Evolutionary conservation across 2,329 filamentous ascomycete species (phyloP).

Genomic region (Penicillium sp.): DNA sequence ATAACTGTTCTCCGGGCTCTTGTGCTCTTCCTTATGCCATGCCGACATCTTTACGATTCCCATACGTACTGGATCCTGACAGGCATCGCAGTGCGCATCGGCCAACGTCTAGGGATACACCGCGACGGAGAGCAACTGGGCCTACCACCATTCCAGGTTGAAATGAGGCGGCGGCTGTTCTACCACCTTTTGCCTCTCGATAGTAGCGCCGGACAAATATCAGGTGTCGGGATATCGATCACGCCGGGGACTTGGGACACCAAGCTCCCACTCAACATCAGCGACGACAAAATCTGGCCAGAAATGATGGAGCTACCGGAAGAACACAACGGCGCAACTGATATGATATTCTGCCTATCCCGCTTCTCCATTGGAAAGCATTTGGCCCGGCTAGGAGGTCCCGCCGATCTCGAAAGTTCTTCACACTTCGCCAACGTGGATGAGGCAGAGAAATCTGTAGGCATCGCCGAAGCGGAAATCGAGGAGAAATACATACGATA

Average conservation of each 20-base stretch:
- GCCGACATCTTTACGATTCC: too few species aligned
- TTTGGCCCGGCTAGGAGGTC: too few species aligned
- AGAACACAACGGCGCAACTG: slow-evolving; percentile 48
- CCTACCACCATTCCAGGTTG: slow-evolving; percentile 53
- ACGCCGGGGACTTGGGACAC: slow-evolving; percentile 28
- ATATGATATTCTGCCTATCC: slow-evolving; percentile 44
- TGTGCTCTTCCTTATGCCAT: too few species aligned
- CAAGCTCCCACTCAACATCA: slow-evolving; percentile 47
- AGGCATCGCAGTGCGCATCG: slow-evolving; percentile 51
- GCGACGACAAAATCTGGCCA: slow-evolving; percentile 43
- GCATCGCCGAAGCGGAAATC: too few species aligned
- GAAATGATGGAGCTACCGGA: slow-evolving; percentile 47
- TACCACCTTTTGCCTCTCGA: slow-evolving; percentile 33
- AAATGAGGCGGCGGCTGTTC: slow-evolving; percentile 39
- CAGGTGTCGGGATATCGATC: slow-evolving; percentile 28
- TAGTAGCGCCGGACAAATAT: slow-evolving; percentile 33
- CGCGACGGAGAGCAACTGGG: slow-evolving; percentile 52
- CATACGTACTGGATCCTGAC: slow-evolving; percentile 48
- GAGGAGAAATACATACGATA: too few species aligned
- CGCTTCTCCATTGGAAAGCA: too few species aligned
- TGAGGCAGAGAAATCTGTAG: too few species aligned
- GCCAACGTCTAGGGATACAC: slow-evolving; percentile 54
- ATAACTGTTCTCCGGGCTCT: too few species aligned
- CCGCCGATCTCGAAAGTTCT: too few species aligned
- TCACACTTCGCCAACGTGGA: too few species aligned